A percentile compares a stretch with the other conserved stretches of the same genome.
phyloP scores from a whole-genome alignment of 805 yeast species.

The Ogataea henricii region DNA sequence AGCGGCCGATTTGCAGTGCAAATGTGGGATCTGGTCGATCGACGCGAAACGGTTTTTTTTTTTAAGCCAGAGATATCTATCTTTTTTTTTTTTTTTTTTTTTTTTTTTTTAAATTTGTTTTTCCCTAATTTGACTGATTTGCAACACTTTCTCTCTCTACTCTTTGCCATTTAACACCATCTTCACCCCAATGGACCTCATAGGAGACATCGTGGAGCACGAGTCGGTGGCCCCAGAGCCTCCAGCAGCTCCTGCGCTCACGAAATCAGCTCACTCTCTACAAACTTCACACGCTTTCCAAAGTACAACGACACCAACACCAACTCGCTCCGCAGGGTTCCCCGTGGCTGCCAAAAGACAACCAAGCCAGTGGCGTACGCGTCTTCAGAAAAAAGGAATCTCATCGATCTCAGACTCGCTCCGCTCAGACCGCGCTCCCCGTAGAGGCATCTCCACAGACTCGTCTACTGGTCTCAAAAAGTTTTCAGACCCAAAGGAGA shows the following conservation, averaged over 20 bases:
- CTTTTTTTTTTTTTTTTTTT: background rate
- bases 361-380: conserved; percentile 53
- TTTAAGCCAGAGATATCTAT: background rate
- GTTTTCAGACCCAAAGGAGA: conserved; percentile 17
- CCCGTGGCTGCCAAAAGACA: conserved; percentile 38
- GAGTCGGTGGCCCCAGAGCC: conserved; percentile 32
- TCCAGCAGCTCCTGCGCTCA: background rate
- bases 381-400: conserved; percentile 39
- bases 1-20: no score
- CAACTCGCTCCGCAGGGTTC: conserved; percentile 32
- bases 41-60: background rate
- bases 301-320: no score
- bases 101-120: background rate
- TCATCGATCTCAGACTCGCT: conserved; percentile 30
- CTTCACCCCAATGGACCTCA: conserved; percentile 54
- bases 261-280: background rate
- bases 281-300: background rate
- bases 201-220: conserved; percentile 74
- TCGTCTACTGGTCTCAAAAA: conserved; percentile 14
- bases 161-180: no score
- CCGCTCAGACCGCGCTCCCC: conserved; percentile 1
- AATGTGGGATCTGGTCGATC: no score
- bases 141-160: background rate
- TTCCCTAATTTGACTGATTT: background rate
- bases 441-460: conserved; percentile 3